Conservation (phyloP, 495 filamentous ascomycete genomes). For the Mycothermus thermophilus region DNA sequence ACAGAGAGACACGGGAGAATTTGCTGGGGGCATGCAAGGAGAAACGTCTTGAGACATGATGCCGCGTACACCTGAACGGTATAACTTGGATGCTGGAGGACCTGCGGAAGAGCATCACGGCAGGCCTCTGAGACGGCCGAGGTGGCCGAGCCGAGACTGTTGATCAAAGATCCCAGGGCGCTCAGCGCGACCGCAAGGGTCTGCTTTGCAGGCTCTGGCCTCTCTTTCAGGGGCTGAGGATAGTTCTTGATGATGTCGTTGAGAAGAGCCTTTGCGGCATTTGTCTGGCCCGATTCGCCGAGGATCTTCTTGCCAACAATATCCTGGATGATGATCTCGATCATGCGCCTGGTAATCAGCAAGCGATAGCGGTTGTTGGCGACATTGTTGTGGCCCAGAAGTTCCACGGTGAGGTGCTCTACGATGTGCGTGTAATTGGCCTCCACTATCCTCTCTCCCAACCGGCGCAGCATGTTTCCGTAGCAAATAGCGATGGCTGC, state of each 20-base stretch:
- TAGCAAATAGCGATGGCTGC: conserved; percentile 83
- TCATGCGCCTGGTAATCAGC: conserved; percentile 70
- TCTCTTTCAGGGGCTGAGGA: conserved; percentile 82
- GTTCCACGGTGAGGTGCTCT: conserved; percentile 63
- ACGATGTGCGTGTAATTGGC: conserved; percentile 65
- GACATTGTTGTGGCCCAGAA: conserved; percentile 64
- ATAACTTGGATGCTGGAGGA: conserved; percentile 89
- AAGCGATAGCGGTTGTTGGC: conserved; percentile 78
- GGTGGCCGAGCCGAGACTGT: conserved; percentile 67
- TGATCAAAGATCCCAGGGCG: conserved; percentile 65
- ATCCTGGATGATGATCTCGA: conserved; percentile 71
- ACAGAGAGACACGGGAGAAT: conserved; percentile 83
- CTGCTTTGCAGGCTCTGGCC: conserved; percentile 80
- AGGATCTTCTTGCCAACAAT: conserved; percentile 71
- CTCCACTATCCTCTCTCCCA: conserved; percentile 68
- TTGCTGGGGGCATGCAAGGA: conserved; percentile 81
- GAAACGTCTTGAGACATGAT: conserved; percentile 70
- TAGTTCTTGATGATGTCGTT: conserved; percentile 91
- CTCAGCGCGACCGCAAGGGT: conserved; percentile 66
- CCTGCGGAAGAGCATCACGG: conserved; percentile 78
- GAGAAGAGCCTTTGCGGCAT: conserved; percentile 66
- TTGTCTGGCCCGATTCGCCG: conserved; percentile 73
- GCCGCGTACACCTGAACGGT: conserved; percentile 85
- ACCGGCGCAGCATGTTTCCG: conserved; percentile 55
- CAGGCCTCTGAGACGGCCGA: conserved; percentile 62